These are phyloP conservation scores for Botrytis paeoniae DNA, from an alignment of 2,329 filamentous ascomycete species.

Conservation along the genomic window DNA sequence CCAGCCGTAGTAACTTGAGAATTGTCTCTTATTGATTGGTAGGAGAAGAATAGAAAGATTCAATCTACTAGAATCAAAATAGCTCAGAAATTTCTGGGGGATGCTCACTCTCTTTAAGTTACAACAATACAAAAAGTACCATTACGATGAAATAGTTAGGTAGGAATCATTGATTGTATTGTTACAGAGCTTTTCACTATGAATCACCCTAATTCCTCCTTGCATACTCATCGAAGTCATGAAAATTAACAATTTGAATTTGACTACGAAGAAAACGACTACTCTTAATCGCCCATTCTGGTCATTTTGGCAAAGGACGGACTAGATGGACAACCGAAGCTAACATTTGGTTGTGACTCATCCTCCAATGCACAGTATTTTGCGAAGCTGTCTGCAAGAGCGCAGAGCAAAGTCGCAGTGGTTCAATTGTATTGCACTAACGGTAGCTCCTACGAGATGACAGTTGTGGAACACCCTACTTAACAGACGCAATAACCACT, in stretches of 20 bases:
- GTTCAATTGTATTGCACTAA: not conserved
- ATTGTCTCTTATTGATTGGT: not conserved
- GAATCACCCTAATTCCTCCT: rapidly evolving
- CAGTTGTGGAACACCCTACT: not conserved
- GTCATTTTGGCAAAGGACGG: no score
- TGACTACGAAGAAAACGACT: not conserved
- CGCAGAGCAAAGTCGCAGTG: not conserved
- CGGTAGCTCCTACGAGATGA: not conserved
- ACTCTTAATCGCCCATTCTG: not conserved
- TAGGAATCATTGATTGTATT: not conserved
- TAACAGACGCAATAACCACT: not conserved
- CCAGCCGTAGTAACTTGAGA: not conserved
- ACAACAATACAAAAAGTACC: not conserved
- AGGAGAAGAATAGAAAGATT: rapidly evolving
- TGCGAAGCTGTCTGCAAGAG: not conserved
- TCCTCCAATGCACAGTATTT: no score
- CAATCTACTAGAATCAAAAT: not conserved
- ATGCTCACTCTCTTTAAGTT: not conserved
- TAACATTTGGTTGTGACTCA: not conserved
- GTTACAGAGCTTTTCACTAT: not conserved
- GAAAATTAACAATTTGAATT: no score
- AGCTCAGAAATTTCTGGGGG: rapidly evolving
- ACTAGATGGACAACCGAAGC: not conserved
- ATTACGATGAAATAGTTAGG: not conserved
- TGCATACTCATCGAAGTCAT: not conserved